Percentiles rank a stretch among this genome's conserved stretches.
phyloP scores from a whole-genome alignment of 495 filamentous ascomycete species.

The Aspergillus sparsus region DNA sequence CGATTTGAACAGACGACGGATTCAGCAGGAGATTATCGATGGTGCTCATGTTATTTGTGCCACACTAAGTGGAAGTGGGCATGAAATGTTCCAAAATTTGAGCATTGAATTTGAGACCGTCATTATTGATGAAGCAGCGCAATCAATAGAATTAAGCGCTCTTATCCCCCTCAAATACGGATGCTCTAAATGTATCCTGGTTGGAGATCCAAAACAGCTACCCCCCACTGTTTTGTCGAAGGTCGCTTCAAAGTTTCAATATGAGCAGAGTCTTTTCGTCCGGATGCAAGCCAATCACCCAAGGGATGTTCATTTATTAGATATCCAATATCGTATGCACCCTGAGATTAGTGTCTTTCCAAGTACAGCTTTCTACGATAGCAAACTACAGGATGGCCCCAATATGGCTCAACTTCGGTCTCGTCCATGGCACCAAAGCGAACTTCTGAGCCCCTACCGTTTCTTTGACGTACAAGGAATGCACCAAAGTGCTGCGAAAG shows the following conservation, averaged over 20 bases:
- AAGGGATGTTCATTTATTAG: slow-evolving; percentile 86
- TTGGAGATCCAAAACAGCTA: slow-evolving; percentile 96
- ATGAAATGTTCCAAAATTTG: slow-evolving; percentile 94
- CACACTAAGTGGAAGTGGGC: slow-evolving; percentile 91
- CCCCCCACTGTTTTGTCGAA: slow-evolving; percentile 94
- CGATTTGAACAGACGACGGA: slow-evolving; percentile 79
- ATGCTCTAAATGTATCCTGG: slow-evolving; percentile 93
- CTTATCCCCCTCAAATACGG: slow-evolving; percentile 97
- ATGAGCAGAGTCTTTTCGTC: slow-evolving; percentile 97
- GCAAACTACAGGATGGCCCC: slow-evolving; percentile 76
- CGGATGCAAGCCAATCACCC: slow-evolving; percentile 94
- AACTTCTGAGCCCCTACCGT: slow-evolving; percentile 85
- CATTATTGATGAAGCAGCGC: slow-evolving; percentile 96
- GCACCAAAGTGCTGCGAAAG: slow-evolving; percentile 72
- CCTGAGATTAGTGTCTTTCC: slow-evolving; percentile 91
- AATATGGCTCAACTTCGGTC: slow-evolving; percentile 74
- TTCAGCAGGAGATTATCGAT: slow-evolving; percentile 89
- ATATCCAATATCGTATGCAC: slow-evolving; percentile 99
- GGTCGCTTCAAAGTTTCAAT: slow-evolving; percentile 88
- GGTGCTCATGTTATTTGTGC: slow-evolving; percentile 91
- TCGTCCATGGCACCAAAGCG: slow-evolving; percentile 81
- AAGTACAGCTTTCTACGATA: slow-evolving; percentile 88
- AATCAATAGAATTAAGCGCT: slow-evolving; percentile 95
- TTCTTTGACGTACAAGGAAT: slow-evolving; percentile 95
- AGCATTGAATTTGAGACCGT: slow-evolving; percentile 98